Conservation (phyloP, 306 rosid species). For the Trifolium pratense region DNA sequence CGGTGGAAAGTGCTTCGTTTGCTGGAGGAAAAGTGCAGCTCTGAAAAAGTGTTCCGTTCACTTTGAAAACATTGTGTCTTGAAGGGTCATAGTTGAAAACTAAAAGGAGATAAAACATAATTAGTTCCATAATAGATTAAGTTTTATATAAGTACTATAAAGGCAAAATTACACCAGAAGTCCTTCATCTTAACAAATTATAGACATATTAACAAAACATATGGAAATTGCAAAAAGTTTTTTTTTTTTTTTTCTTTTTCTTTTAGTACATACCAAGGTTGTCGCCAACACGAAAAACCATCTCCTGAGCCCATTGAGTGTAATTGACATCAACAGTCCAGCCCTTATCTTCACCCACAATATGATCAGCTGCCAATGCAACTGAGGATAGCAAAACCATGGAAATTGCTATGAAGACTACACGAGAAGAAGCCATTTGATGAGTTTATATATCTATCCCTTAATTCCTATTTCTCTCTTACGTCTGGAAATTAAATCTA, state of each 20-base stretch:
- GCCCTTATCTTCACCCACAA: conserved; percentile 52
- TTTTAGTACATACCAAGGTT: conserved; percentile 39
- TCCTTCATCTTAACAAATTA: too few species aligned
- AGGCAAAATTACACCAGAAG: too few species aligned
- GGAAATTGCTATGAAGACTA: too few species aligned
- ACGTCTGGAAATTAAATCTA: too few species aligned
- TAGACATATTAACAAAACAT: too few species aligned
- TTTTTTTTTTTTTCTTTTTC: too few species aligned
- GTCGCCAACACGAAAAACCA: conserved; percentile 52
- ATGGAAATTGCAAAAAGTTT: too few species aligned
- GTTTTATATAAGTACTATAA: too few species aligned
- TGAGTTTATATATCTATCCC: background rate
- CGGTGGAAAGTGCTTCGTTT: background rate
- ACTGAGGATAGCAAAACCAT: conserved; percentile 46
- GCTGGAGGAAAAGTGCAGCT: conserved; percentile 8
- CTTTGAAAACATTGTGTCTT: conserved; percentile 43
- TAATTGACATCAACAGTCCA: conserved; percentile 48
- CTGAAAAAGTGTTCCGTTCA: conserved; percentile 32
- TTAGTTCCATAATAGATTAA: too few species aligned
- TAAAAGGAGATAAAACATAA: background rate
- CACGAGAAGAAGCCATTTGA: conserved; percentile 48
- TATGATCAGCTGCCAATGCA: conserved; percentile 45
- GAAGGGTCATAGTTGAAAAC: conserved; percentile 33
- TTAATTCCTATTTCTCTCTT: too few species aligned
- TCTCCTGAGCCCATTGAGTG: conserved; percentile 47